Evolutionary conservation across 2,329 filamentous ascomycete genomes (phyloP), one percentile per base, ranked within the genome.

Genomic region (Fusarium pseudocircinatum): DNA sequence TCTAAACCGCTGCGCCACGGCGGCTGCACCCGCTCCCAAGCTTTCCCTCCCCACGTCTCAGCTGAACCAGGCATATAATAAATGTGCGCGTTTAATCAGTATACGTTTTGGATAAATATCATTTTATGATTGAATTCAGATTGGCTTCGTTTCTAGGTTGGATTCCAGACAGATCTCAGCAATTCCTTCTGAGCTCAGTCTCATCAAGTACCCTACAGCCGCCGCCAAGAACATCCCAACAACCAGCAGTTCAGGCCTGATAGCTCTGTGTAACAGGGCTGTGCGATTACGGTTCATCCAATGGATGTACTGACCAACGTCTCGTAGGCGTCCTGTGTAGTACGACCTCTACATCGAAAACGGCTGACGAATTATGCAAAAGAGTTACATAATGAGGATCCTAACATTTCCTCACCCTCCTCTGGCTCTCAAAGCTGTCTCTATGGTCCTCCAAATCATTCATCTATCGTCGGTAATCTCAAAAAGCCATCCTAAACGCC

Each of bases 1-100:
- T 24, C 22, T 37, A 16, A 40, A 50, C 34, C 50, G 47, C 71
- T 74, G 59, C 59, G 70, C 70, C 71, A 72, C 54, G 49, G 54
- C 70, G 54, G 67, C 62, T 70, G 43, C 52, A 73, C 57, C 70
- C 67, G 70, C 63, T 47, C 22, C 64, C 53, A 63, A 67, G 58
- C 44, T 18, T 20, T 37, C 28, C 54, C 11, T 54, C 44, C 52
- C 62, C 59, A 39, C 53, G 56, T 67, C 46, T 44, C 52, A 73
- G 70, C 56, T 69, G 58, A 69, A 36, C 49, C 44, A 22, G 14
- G 20, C 14, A 43, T 26, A 15, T 18, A 26, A 46, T 13, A 34
- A 59, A 40, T 43, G 11, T 40, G 44, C 18, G 54, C 44, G 13
- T 37, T 32, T 13, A 16, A 24, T 12, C 22, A 15, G 22, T 24